Base-by-base conservation (phyloP, 1,139 yeast species). In the Yamadazyma dushanensis region DNA sequence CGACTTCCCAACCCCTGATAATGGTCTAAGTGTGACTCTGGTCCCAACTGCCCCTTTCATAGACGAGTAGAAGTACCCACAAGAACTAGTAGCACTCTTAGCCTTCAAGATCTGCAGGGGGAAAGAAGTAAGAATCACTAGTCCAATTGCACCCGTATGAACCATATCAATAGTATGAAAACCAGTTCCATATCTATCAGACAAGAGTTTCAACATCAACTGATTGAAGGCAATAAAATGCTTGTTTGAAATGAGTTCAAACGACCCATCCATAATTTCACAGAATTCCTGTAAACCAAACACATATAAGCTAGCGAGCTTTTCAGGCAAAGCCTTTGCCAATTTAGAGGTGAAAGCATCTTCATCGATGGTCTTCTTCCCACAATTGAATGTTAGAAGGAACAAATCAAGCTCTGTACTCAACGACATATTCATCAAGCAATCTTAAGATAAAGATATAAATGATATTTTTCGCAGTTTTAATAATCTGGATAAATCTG, bases 241-340 rank as follows among this genome's bases (percentile, higher is more conserved):
- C 3, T 53, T 50, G 14, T 67, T 62, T 1, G 78, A 68, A 1
- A 45, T 32, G 2, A 56, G 56, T 2, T 61, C 59, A 37, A 78
- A 73, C 7, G 83, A 68, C 1, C 87, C 84, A 34, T 83, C 83
- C 50, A 83, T 54, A 2, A 84, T 67, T 1, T 84, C 63, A 29
- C 87, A 75, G 20, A 85, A 56, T 54, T 89, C 97, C 56, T 89
- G 89, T 35, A 88, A 72, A 1, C 87, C 94, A 52, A 86, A 73
- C 0, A 75, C 87, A 38, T 77, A 72, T 8, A 85, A 44, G 8
- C 54, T 44, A 1, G 84, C 78, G 3, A 63, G 47, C 2, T 50
- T 47, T 1, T 49, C 44, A 2, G 76, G 76, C 11, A 71, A 49
- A 16, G 59, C 50, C 11, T 46, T 53, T 2, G 40, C 37, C 4